phyloP scores from a whole-genome alignment of 2,329 filamentous ascomycete species.

The Raffaelea deltoideospora region DNA sequence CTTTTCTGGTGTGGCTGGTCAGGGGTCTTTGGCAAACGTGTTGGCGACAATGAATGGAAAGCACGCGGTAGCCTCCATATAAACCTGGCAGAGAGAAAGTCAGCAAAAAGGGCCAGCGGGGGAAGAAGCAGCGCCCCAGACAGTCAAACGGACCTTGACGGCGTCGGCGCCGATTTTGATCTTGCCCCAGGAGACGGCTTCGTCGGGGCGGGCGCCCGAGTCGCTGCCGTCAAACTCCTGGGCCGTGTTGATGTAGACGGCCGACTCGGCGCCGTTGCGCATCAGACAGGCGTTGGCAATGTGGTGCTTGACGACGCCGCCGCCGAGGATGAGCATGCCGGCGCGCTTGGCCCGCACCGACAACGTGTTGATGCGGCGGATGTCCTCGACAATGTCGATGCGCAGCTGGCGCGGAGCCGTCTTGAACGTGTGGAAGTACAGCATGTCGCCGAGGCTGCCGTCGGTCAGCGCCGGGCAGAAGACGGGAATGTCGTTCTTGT shows the following conservation, averaged over 20 bases:
- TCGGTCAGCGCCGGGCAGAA: slow-evolving; percentile 96
- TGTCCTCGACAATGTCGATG: slow-evolving; percentile 87
- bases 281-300: slow-evolving; percentile 96
- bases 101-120: background rate
- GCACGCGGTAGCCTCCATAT: slow-evolving; percentile 47
- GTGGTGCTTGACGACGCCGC: slow-evolving; percentile 94
- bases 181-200: slow-evolving; percentile 97
- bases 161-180: slow-evolving; percentile 79
- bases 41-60: slow-evolving; percentile 54
- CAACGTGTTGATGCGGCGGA: slow-evolving; percentile 83
- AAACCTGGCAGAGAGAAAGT: slow-evolving; percentile 28
- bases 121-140: too few relatives aligned
- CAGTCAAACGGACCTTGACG: slow-evolving; percentile 60
- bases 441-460: slow-evolving; percentile 90
- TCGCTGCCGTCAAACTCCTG: slow-evolving; percentile 98
- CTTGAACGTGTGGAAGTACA: slow-evolving; percentile 97
- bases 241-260: slow-evolving; percentile 94
- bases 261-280: slow-evolving; percentile 92
- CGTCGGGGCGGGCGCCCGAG: slow-evolving; percentile 84
- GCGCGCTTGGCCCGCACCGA: slow-evolving; percentile 74
- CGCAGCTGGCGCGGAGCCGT: slow-evolving; percentile 65
- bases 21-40: slow-evolving; percentile 43
- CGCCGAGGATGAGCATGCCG: slow-evolving; percentile 91
- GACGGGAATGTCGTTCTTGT: slow-evolving; percentile 89
- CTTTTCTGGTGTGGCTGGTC: too few relatives aligned